Evolutionary conservation across 1,284 basidiomycete species (phyloP).

Genomic region (Ustilago nuda): DNA sequence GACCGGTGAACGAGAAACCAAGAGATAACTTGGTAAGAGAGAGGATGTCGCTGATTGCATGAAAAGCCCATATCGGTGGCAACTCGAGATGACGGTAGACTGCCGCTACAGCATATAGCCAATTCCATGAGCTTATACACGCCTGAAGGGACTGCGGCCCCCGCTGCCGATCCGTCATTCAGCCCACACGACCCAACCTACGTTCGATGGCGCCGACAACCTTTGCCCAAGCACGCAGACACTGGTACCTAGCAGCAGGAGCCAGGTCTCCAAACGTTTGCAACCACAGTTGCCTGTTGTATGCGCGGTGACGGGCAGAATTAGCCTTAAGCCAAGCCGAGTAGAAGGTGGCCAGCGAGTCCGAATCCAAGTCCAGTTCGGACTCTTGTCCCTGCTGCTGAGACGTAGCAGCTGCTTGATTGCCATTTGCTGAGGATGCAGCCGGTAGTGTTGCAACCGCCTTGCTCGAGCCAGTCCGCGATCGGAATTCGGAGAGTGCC

Average conservation of each 20-base stretch:
- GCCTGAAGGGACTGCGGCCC: not conserved
- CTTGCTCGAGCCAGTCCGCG: conserved; percentile 33
- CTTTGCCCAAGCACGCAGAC: conserved; percentile 43
- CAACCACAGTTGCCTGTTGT: conserved; percentile 61
- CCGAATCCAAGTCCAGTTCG: conserved; percentile 41
- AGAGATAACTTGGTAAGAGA: too few relatives aligned
- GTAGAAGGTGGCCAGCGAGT: conserved; percentile 61
- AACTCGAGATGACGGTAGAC: conserved; percentile 12
- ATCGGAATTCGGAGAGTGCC: conserved; percentile 50
- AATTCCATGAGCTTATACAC: not conserved
- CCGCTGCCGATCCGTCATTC: not conserved
- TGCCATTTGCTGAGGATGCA: not conserved
- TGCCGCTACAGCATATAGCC: conserved; percentile 6
- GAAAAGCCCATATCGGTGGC: not conserved
- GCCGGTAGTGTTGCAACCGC: conserved; percentile 33
- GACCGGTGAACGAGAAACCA: not conserved
- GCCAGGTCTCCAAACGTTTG: conserved; percentile 55
- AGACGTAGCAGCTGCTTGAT: not conserved
- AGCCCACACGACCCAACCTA: conserved; percentile 21
- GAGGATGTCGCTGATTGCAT: not conserved
- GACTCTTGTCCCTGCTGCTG: conserved; percentile 10
- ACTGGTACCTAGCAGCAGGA: conserved; percentile 45
- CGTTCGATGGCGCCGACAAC: conserved; percentile 24
- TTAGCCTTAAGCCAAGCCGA: conserved; percentile 64
- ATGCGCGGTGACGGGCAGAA: conserved; percentile 53